Base-by-base conservation (phyloP, 129 eudicot genomes). In the Ambrosia trifida region DNA sequence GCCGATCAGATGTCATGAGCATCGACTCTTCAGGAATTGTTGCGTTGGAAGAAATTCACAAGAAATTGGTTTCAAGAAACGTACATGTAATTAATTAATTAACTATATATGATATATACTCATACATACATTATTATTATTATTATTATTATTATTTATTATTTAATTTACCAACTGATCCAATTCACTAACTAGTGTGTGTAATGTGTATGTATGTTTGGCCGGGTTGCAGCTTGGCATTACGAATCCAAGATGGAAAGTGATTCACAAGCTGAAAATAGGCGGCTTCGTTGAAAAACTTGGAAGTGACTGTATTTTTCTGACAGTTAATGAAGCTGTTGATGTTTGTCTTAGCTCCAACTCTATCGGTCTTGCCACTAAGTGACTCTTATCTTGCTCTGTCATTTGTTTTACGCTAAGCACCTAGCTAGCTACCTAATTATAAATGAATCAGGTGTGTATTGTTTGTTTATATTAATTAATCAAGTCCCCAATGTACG, bases 241-340 rank as follows among this genome's bases (percentile, higher is more conserved):
- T 32, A 85, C 78, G 14, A 88, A 79, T 65, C 88, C 91, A 54
- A 85, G 91, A 66, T 88, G 86, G 88, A 84, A 81, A 47, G 87
- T 88, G 80, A 85, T 88, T 28, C 76, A 78, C 24, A 88, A 88
- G 79, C 81, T 88, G 68, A 88, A 85, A 75, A 4, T 82, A 76
- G 74, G 73, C 3, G 78, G 83, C 17, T 83, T 85, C 3, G 33
- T 83, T 9, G 85, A 83, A 40, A 88, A 85, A 78, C 62, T 81
- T 49, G 91, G 91, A 77, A 35, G 40, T 47, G 78, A 58, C 7
- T 32, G 79, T 68, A 46, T 88, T 53, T 88, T 88, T 59, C 79
- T 88, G n/a, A 80, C 88, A 0, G 72, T 88, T 65, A 83, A 46
- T 62, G 95, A 85, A 63, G 95, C 88, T 19, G 89, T 88, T 43